A percentile compares a stretch with the other conserved stretches of the same genome.
phyloP scores from a whole-genome alignment of 331 rosid genomes.

The Malus hybrid region DNA sequence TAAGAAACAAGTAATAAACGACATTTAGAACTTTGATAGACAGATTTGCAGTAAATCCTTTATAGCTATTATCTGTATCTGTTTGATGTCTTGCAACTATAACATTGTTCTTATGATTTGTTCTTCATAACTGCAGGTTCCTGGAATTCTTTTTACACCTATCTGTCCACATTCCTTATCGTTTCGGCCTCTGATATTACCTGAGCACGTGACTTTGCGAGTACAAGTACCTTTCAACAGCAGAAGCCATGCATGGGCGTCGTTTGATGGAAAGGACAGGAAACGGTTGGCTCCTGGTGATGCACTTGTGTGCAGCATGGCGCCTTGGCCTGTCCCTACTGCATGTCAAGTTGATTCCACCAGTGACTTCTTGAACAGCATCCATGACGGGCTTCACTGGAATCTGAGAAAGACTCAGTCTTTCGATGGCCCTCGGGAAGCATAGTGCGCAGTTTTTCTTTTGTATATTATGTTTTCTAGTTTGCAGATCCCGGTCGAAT shows the following conservation, averaged over 20 bases:
- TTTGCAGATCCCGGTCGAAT: neutral
- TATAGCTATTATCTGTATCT: neutral
- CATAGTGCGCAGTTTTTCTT: slow-evolving; percentile 6
- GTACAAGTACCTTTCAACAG: slow-evolving; percentile 87
- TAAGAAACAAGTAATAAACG: too few species aligned
- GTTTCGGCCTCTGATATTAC: slow-evolving; percentile 78
- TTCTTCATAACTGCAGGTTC: slow-evolving; percentile 59
- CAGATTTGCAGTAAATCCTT: neutral
- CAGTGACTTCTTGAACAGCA: slow-evolving; percentile 72
- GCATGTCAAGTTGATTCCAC: slow-evolving; percentile 86
- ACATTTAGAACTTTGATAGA: neutral
- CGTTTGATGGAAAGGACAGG: slow-evolving; percentile 94
- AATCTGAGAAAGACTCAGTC: slow-evolving; percentile 80
- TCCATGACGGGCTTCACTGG: slow-evolving; percentile 96
- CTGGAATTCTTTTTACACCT: slow-evolving; percentile 89
- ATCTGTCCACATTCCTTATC: slow-evolving; percentile 89
- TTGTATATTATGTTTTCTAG: neutral
- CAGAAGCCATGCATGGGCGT: slow-evolving; percentile 90
- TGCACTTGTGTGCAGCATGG: slow-evolving; percentile 95
- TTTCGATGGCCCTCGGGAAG: slow-evolving; percentile 68
- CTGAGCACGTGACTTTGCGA: slow-evolving; percentile 73
- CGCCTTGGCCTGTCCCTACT: slow-evolving; percentile 98
- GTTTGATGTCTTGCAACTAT: neutral
- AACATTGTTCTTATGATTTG: neutral
- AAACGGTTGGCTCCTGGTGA: slow-evolving; percentile 75